Conservation (phyloP, 2,329 filamentous ascomycete genomes). For the Diaporthe eres region DNA sequence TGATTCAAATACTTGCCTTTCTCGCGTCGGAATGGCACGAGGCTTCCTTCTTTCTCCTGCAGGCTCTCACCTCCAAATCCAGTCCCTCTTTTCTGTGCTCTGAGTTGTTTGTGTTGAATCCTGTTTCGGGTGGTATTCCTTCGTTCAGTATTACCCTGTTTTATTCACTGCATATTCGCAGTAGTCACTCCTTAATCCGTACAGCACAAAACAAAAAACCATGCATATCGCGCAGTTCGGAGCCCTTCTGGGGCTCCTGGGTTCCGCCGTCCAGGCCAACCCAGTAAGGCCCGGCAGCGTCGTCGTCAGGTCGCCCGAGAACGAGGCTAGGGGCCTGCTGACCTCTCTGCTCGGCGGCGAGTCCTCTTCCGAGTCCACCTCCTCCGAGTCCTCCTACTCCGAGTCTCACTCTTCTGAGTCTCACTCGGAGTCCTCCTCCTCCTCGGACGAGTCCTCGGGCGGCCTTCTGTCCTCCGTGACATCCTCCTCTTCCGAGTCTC, state of each 20-base stretch:
- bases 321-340: constrained; percentile 29
- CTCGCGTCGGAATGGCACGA: not conserved
- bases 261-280: constrained; percentile 37
- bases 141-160: constrained; percentile 29
- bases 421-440: not conserved
- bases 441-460: constrained; percentile 7
- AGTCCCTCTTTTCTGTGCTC: constrained; percentile 41
- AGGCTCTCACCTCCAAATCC: constrained; percentile 39
- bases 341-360: constrained; percentile 16
- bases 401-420: constrained; percentile 9
- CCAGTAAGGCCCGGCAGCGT: constrained; percentile 35
- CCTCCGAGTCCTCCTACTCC: constrained; percentile 16
- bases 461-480: constrained; percentile 20
- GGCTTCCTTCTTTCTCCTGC: constrained; percentile 4
- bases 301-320: constrained; percentile 37
- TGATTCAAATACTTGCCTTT: constrained; percentile 32
- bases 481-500: constrained; percentile 1
- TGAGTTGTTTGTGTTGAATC: constrained; percentile 39
- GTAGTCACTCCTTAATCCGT: constrained; percentile 38
- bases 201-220: constrained; percentile 8
- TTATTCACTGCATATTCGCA: constrained; percentile 38
- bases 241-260: constrained; percentile 40
- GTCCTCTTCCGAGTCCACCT: constrained; percentile 2
- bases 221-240: constrained; percentile 41
- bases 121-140: constrained; percentile 34